Base-by-base conservation (phyloP, 2,329 filamentous ascomycete species). In the Mycosphaerella arachidis region DNA sequence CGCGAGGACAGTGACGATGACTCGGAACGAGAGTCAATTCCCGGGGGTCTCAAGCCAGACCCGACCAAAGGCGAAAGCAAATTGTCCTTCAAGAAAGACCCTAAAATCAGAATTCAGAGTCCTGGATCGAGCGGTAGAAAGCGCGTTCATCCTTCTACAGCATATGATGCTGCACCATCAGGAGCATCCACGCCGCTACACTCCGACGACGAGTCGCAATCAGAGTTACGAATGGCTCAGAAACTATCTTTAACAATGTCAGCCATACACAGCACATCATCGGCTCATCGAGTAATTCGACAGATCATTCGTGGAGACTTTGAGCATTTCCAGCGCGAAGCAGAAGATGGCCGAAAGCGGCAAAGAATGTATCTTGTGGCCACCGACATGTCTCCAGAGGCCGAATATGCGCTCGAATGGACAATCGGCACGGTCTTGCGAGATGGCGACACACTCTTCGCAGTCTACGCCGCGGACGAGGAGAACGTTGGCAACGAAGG, bases 391-490 rank as follows among this genome's bases (percentile, higher is more conserved):
- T 97, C 92, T 67, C 90, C 94, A 40, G 94, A 99, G 77, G 92
- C 93, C 4, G 90, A 91, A 6, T 95, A 97, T 73, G 94, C 94
- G 1, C 81, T 99, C 33, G 94, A 99, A 74, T 99, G 94, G 94
- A 94, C 93, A 0, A 92, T 99, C 58, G 94, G 94, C 7, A 97
- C 93, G 0, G 92, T 97, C 6, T 81, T 99, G 31, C 85, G 94
- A 53, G 92, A 97, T 68, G 94, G 94, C 7, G 94, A 99, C 72
- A 97, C 93, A 0, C 81, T 99, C 37, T 86, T 97, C 63, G 92
- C 91, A 2, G 91, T 97, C 50, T 96, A 95, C 76, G 96, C 92
- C 59, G 88, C 96, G 27, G 92, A 97, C 66, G 93, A 97, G 73
- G 93, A 97, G 66, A 75, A 73, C 10, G 78, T 77, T 12, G 75